phyloP scores from a whole-genome alignment of 495 filamentous ascomycete species.

The Viridothelium virens region DNA sequence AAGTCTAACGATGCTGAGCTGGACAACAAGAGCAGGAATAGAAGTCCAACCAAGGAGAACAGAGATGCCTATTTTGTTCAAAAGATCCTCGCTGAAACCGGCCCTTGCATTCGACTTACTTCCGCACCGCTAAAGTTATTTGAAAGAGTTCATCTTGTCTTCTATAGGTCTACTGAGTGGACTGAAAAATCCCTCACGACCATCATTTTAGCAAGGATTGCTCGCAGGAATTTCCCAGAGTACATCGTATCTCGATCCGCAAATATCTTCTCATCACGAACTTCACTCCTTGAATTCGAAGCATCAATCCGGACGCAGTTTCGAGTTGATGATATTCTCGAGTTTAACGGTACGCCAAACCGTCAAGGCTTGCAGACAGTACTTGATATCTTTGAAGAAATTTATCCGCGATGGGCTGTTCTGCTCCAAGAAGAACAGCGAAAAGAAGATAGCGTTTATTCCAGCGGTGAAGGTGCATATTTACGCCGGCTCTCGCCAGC shows the following conservation, averaged over 20 bases:
- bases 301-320: conserved; percentile 75
- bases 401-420: conserved; percentile 71
- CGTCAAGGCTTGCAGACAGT: conserved; percentile 59
- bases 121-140: conserved; percentile 71
- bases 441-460: conserved; percentile 73
- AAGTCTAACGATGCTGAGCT: conserved; percentile 18
- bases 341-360: conserved; percentile 68
- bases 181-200: conserved; percentile 93
- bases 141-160: conserved; percentile 88
- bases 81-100: conserved; percentile 75
- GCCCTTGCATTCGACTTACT: conserved; percentile 75
- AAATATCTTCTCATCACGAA: conserved; percentile 76
- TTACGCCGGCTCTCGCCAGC: conserved; percentile 84
- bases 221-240: conserved; percentile 75
- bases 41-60: conserved; percentile 22
- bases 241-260: conserved; percentile 86
- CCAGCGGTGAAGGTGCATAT: conserved; percentile 81
- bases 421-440: conserved; percentile 68
- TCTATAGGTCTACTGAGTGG: conserved; percentile 95
- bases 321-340: conserved; percentile 72
- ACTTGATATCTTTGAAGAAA: conserved; percentile 61
- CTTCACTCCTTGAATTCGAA: conserved; percentile 79
- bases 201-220: conserved; percentile 86
- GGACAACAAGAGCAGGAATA: conserved; percentile 19
- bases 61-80: conserved; percentile 55